phyloP scores from a whole-genome alignment of 139 green algal genomes.

The Tetradesmus obliquus region DNA sequence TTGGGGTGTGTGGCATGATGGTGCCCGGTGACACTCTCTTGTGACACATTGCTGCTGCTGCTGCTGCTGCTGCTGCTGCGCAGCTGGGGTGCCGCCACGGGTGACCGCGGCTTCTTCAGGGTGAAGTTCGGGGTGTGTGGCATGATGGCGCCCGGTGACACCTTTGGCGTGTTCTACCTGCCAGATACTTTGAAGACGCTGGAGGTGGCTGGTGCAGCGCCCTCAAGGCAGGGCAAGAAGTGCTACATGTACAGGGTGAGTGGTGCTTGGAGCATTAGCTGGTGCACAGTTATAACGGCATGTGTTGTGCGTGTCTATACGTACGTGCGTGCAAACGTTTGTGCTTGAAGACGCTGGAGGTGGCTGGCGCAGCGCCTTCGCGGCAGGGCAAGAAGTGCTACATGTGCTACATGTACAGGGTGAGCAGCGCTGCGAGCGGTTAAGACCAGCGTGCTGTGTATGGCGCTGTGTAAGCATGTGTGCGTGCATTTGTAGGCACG shows the following conservation, averaged over 20 bases:
- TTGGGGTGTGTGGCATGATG: constrained; percentile 24
- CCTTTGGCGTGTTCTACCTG: constrained; percentile 22
- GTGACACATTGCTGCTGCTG: background rate
- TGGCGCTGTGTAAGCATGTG: too few relatives aligned
- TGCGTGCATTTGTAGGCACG: background rate
- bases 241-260: constrained; percentile 36
- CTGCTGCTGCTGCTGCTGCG: background rate
- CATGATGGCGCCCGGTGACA: constrained; percentile 1
- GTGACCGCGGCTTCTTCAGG: constrained; percentile 20
- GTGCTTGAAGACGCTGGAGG: background rate
- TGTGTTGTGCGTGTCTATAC: background rate
- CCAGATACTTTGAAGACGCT: background rate
- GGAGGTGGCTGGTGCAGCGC: background rate
- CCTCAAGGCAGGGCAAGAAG: background rate
- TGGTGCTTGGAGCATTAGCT: background rate
- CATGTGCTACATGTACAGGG: constrained; percentile 21
- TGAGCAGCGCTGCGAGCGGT: background rate
- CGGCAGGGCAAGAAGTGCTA: background rate
- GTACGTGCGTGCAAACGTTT: too few relatives aligned
- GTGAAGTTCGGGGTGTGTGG: constrained; percentile 30
- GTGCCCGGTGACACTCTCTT: background rate
- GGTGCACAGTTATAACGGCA: background rate
- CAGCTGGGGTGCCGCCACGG: constrained; percentile 31
- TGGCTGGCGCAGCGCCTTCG: background rate
- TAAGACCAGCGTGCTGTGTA: background rate